phyloP scores from a whole-genome alignment of 306 rosid species.

The Clitoria ternatea region DNA sequence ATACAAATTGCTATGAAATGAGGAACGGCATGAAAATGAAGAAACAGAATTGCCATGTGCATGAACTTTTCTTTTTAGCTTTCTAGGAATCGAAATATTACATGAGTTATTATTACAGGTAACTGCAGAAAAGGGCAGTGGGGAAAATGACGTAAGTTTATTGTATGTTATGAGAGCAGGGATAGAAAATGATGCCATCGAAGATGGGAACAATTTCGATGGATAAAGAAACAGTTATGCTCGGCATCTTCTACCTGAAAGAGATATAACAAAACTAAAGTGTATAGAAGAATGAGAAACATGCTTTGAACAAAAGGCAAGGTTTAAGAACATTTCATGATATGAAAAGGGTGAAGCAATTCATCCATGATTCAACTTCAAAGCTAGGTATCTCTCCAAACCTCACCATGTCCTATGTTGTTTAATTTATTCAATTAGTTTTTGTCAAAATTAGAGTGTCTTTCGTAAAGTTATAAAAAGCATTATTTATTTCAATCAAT shows the following conservation, averaged over 20 bases:
- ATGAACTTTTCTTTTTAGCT: slow-evolving; percentile 11
- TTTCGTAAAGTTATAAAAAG: too few species aligned
- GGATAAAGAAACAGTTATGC: neutral
- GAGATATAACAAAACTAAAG: neutral
- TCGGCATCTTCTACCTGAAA: neutral
- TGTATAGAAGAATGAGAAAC: neutral
- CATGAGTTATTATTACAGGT: neutral
- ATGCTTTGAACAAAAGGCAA: slow-evolving; percentile 9
- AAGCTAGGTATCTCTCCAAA: slow-evolving; percentile 45
- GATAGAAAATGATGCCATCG: slow-evolving; percentile 35
- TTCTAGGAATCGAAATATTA: slow-evolving; percentile 5
- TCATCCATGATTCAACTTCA: slow-evolving; percentile 17
- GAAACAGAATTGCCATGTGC: slow-evolving; percentile 5
- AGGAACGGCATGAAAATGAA: slow-evolving; percentile 20
- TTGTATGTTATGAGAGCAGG: slow-evolving; percentile 25
- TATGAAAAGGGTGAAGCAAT: slow-evolving; percentile 24
- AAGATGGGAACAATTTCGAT: slow-evolving; percentile 16
- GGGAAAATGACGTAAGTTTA: slow-evolving; percentile 17
- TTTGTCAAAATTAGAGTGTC: too few species aligned
- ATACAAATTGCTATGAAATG: slow-evolving; percentile 18
- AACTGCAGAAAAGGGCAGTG: slow-evolving; percentile 12
- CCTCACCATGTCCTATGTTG: neutral
- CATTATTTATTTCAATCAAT: too few species aligned
- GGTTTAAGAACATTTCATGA: slow-evolving; percentile 14
- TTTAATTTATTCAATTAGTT: too few species aligned